phyloP scores from a whole-genome alignment of 2,329 filamentous ascomycete genomes.

The Claviceps capensis region DNA sequence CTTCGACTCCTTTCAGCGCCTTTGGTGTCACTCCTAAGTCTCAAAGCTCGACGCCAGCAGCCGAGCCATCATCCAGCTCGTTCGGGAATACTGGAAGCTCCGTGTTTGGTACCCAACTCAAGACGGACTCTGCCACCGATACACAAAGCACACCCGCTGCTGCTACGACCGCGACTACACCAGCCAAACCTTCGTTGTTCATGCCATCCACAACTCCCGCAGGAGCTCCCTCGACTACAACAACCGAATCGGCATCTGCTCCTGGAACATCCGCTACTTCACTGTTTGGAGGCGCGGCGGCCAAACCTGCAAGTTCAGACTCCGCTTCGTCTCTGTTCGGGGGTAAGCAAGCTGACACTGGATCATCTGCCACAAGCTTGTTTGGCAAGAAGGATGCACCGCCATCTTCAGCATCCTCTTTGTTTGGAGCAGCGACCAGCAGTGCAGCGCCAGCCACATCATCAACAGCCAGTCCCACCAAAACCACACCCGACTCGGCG shows the following conservation, averaged over 20 bases:
- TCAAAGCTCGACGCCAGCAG: conserved; percentile 11
- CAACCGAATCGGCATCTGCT: conserved; percentile 13
- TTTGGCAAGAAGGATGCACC: conserved; percentile 14
- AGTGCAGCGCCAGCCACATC: conserved; percentile 11
- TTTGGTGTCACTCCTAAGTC: conserved; percentile 6
- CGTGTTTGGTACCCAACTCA: conserved; percentile 17
- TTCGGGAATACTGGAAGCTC: conserved; percentile 16
- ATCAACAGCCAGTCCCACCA: conserved; percentile 12
- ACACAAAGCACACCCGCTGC: not conserved
- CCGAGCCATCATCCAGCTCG: conserved; percentile 15
- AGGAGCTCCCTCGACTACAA: conserved; percentile 34
- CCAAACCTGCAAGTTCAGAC: conserved; percentile 10
- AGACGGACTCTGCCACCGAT: not conserved
- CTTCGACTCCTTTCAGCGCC: conserved; percentile 7
- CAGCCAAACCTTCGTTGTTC: conserved; percentile 10
- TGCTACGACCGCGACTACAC: conserved; percentile 13
- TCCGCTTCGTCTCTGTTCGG: conserved; percentile 16
- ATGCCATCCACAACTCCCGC: conserved; percentile 29
- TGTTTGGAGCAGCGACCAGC: conserved; percentile 14
- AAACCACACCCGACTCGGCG: conserved; percentile 11
- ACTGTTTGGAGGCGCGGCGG: conserved; percentile 13
- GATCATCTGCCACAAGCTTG: conserved; percentile 9
- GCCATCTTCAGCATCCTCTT: conserved; percentile 8
- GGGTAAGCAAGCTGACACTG: conserved; percentile 14
- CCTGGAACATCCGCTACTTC: conserved; percentile 7